phyloP scores from a whole-genome alignment of 2,329 filamentous ascomycete species.

The Elsinoe perseae region DNA sequence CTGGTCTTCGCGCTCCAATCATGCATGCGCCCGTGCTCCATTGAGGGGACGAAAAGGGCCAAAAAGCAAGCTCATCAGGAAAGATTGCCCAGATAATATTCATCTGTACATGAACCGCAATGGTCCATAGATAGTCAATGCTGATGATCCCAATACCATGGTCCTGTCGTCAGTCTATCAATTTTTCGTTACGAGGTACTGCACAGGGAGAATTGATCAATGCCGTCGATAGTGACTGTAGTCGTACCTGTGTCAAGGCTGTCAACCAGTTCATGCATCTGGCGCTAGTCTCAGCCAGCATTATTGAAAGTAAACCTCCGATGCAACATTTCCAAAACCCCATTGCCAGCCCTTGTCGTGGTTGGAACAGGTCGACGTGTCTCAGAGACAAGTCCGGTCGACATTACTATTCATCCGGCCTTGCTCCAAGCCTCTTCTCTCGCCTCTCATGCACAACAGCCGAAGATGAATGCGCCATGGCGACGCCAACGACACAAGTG shows the following conservation, averaged over 20 bases:
- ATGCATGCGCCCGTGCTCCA: slow-evolving; percentile 8
- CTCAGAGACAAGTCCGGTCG: background rate
- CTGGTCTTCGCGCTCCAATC: too few relatives aligned
- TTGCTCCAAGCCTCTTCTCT: slow-evolving; percentile 1
- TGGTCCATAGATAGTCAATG: background rate
- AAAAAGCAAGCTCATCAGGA: slow-evolving; percentile 7
- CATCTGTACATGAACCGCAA: background rate
- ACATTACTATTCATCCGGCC: too few relatives aligned
- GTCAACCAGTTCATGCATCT: slow-evolving; percentile 8
- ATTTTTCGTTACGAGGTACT: background rate
- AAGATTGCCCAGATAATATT: slow-evolving; percentile 3
- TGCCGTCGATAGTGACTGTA: slow-evolving; percentile 4
- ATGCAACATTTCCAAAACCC: background rate
- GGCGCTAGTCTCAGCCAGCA: slow-evolving; percentile 13
- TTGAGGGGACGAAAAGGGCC: slow-evolving; percentile 1
- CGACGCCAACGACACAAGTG: background rate
- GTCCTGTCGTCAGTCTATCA: background rate
- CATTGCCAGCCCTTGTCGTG: background rate
- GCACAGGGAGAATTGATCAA: background rate
- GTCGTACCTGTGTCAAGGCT: background rate
- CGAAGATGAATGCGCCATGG: background rate
- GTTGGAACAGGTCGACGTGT: background rate
- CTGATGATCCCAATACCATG: slow-evolving; percentile 2
- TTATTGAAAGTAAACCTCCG: slow-evolving; percentile 6
- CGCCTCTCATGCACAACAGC: slow-evolving; percentile 1